Evolutionary conservation across 257 asterid genomes (phyloP).

Genomic region (Verbena officinalis): DNA sequence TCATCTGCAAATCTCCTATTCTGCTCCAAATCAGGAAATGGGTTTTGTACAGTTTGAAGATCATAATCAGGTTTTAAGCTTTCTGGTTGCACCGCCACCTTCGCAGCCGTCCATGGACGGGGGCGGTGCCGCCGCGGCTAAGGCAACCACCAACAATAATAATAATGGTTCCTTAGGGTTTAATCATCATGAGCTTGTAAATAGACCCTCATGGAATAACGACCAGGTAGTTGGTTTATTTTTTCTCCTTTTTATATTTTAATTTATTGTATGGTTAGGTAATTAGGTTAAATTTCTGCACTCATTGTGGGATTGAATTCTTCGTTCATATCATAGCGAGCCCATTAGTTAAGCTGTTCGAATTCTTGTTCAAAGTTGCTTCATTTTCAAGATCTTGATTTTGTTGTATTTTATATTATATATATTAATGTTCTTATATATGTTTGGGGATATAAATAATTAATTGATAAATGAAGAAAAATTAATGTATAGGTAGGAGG

Average conservation of each 20-base stretch:
- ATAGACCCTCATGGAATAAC: constrained; percentile 70
- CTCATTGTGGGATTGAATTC: constrained; percentile 31
- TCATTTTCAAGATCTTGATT: constrained; percentile 35
- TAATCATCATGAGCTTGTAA: constrained; percentile 42
- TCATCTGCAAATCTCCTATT: constrained; percentile 44
- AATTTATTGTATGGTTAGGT: neutral
- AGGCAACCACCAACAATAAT: constrained; percentile 27
- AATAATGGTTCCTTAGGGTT: constrained; percentile 60
- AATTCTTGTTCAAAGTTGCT: constrained; percentile 23
- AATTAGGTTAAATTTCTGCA: neutral
- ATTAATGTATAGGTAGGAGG: constrained; percentile 46
- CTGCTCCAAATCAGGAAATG: constrained; percentile 56
- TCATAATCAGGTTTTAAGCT: constrained; percentile 61
- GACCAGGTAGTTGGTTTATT: constrained; percentile 50
- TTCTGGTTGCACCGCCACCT: constrained; percentile 45
- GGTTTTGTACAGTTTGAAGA: constrained; percentile 75
- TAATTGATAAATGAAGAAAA: neutral
- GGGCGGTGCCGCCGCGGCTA: constrained; percentile 18
- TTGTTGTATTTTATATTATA: neutral
- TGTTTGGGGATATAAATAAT: neutral
- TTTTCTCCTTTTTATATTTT: neutral
- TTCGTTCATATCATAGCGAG: constrained; percentile 13
- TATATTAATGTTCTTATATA: neutral
- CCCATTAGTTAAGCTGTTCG: constrained; percentile 6
- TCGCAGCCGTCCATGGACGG: constrained; percentile 31